Base-by-base conservation (phyloP, 106 monocot species). In the Iris macrosiphon region DNA sequence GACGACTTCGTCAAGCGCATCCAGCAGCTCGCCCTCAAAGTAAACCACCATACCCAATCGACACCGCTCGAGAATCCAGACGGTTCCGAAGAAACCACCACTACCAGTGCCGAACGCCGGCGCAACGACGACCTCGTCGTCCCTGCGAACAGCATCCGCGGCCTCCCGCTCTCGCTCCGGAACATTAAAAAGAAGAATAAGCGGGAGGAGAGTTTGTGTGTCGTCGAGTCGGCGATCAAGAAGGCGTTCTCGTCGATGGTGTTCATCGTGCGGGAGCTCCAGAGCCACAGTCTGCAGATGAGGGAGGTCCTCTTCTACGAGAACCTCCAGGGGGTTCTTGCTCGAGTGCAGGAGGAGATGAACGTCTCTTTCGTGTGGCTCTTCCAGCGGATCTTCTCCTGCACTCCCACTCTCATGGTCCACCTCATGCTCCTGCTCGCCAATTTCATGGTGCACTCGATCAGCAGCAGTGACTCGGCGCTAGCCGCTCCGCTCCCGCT, bases 321-420 rank as follows among this genome's bases (percentile, higher is more conserved):
- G 65, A 67, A 72, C 52, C 49, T 82, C 13, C 63, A 79, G 30
- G 75, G 68, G 38, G 62, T 82, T 41, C 64, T 78, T 9, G 53
- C 28, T 6, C 51, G 72, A 25, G 78, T 78, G 21, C 87, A 79
- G 4, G 52, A 39, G 30, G 82, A 87, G 60, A 64, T 82, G 64
- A 78, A 87, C 62, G 67, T 78, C 57, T 87, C 87, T 26, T 87
- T 87, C 74, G 71, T 82, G 52, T 87, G 87, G 87, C 72, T 87
- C 57, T 87, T 87, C 72, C 78, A 87, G 54, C 75, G 62, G 20
- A 75, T 87, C 34, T 82, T 87, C 60, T 82, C 87, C 14, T 53
- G 71, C 46, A 78, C 87, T 0, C 87, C 87, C 1, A 67, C 74
- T 17, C 68, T 87, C 59, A 87, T 87, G 87, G 55, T 87, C 39